Evolutionary conservation across 148 eudicot species (phyloP).

Genomic region (Rhododendron williamsianum): DNA sequence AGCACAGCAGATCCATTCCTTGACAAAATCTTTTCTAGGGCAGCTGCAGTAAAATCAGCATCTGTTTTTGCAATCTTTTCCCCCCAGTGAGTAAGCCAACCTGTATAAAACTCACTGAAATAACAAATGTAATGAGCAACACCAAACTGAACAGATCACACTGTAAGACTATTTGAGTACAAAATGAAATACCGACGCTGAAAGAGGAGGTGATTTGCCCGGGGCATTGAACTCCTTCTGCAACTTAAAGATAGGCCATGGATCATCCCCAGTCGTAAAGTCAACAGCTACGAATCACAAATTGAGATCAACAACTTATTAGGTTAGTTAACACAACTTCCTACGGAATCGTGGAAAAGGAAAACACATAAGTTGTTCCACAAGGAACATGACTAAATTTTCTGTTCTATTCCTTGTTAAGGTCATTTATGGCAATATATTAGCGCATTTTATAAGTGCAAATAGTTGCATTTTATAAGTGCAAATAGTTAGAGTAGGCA

Average conservation of each 20-base stretch:
- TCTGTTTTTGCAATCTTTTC: conserved; percentile 68
- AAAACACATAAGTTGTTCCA: background rate
- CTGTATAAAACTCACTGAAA: conserved; percentile 87
- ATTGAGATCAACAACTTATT: background rate
- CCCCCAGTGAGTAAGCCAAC: conserved; percentile 99
- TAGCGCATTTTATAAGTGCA: background rate
- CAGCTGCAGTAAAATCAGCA: conserved; percentile 67
- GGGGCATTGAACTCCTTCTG: conserved; percentile 92
- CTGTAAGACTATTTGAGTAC: background rate
- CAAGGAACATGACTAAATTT: background rate
- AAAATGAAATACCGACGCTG: conserved; percentile 54
- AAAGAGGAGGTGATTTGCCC: conserved; percentile 95
- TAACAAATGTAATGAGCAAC: conserved; percentile 22
- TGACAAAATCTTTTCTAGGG: conserved; percentile 66
- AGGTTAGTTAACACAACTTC: background rate
- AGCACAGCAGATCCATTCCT: conserved; percentile 89
- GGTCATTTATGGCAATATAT: background rate
- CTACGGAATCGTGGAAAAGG: background rate
- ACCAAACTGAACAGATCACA: conserved; percentile 2
- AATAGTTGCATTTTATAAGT: background rate
- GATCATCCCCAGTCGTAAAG: conserved; percentile 78
- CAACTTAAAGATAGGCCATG: conserved; percentile 88
- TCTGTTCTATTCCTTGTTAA: background rate
- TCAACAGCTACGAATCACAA: conserved; percentile 62
- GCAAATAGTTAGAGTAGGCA: background rate